These are phyloP conservation scores for Calvatia gigantea DNA, from an alignment of 768 basidiomycete genomes.

Conservation along the genomic window DNA sequence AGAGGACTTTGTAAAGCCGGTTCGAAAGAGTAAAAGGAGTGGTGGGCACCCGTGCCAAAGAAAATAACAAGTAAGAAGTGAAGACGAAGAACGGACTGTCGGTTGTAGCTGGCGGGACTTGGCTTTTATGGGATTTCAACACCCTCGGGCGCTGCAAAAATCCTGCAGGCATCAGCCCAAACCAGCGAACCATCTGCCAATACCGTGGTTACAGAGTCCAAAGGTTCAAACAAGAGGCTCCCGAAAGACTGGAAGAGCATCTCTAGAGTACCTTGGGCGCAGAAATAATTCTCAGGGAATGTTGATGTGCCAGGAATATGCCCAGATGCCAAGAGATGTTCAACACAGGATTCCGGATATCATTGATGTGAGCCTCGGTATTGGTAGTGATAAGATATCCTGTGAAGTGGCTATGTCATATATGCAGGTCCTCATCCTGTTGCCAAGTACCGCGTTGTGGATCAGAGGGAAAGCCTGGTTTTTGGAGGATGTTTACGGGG, in stretches of 20 bases:
- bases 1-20: not conserved
- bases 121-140: not conserved
- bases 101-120: not conserved
- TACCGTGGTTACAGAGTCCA: not conserved
- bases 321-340: not conserved
- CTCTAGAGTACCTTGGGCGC: conserved; percentile 3
- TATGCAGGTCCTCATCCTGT: not conserved
- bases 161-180: not conserved
- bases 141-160: not conserved
- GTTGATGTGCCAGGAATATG: conserved; percentile 7
- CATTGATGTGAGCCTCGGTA: not conserved
- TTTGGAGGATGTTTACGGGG: no score
- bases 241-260: not conserved
- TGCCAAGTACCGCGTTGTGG: not conserved
- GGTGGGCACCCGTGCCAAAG: conserved; percentile 9
- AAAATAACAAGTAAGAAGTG: conserved; percentile 10
- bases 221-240: not conserved
- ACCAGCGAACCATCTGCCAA: not conserved
- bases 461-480: no score
- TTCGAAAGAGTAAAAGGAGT: conserved; percentile 11
- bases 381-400: not conserved
- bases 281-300: not conserved
- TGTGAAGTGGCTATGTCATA: not conserved
- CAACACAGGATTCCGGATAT: not conserved
- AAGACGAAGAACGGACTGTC: conserved; percentile 15